Evolutionary conservation across 108 stramenopile species (phyloP), one percentile per base, ranked within the genome.

Genomic region (Cyclotella sp.): DNA sequence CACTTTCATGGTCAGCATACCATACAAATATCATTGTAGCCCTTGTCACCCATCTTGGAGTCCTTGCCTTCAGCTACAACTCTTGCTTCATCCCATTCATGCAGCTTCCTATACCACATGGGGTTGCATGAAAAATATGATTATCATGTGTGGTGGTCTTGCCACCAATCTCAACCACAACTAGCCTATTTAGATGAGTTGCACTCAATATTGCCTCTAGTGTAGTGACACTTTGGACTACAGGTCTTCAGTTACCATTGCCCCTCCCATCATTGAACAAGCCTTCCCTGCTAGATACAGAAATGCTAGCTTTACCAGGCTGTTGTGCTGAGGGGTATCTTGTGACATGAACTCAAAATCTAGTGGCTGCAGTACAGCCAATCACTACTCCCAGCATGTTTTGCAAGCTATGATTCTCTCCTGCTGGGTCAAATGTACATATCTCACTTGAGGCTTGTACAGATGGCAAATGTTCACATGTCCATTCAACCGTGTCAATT

Each of bases 321-420:
- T 12, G 66, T 85, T 81, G 22, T 64, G 49, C 54, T 86, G 81
- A 15, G 85, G 85, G 19, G 85, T 81, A 1, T 70, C 62, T 41
- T 13, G 4, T 19, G 61, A 75, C 51, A 64, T 85, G n/a, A 58
- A 71, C 60, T 85, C 75, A 30, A 72, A 43, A 61, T 81, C 34
- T 2, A 34, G 2, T 5, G 34, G 34, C 34, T 34, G 34, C 34
- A 34, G 34, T 22, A 4, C 34, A 54, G 18, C 49, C 19, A 79
- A 41, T 44, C 65, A 47, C 78, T 68, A 79, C 16, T 72, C 71
- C 4, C 11, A 12, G 19, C 78, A 26, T 1, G 52, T 13, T 58
- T 71, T 63, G 5, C 45, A n/a, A 39, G 61, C 22, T 53, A 6
- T 75, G 75, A 63, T 84, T 84, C 40, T 84, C 78, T 43, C 73